Base-by-base conservation (phyloP, 352 stramenopile genomes). In the Globisporangium emineosum region DNA sequence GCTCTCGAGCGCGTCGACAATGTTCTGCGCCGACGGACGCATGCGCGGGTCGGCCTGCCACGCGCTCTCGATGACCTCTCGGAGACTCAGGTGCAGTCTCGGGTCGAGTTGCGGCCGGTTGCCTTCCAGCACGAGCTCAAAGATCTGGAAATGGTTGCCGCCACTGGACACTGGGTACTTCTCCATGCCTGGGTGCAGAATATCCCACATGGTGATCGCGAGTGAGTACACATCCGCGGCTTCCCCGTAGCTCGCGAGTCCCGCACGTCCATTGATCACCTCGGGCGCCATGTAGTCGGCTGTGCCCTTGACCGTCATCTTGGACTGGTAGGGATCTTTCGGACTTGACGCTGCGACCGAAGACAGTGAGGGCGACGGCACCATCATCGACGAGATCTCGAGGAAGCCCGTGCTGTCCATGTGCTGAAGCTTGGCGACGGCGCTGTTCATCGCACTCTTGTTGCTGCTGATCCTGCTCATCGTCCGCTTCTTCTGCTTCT, bases 271-370 rank as follows among this genome's bases (percentile, higher is more conserved):
- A n/a, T 67, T 63, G 59, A 93, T 86, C 69, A 93, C 69, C 59
- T 93, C 84, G 0, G 84, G 84, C 9, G 84, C 71, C 81, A 93
- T 93, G 67, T 90, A 91, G 58, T 75, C 70, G 29, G 89, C 76
- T 0, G 84, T 93, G 13, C 84, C 84, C 5, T 75, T 81, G 49
- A 93, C 80, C 6, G 77, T 83, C 78, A 88, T 88, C 43, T 79
- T 78, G 13, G 49, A 43, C 15, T 27, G 25, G 0, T 27, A 6
- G 2, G 23, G 13, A 25, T 43, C 40, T 6, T 62, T 42, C 19
- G 40, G 56, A 30, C 40, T 62, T 27, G 27, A 50, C 1, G 40
- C 35, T 37, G 40, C 37, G 15, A 40, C 21, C 13, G 50, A 66
- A 35, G 23, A 33, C 19, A 51, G 5, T 7, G 25, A 42, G 1